Evolutionary conservation across 257 asterid species (phyloP).

Genomic region (Nicotiana tabacum): DNA sequence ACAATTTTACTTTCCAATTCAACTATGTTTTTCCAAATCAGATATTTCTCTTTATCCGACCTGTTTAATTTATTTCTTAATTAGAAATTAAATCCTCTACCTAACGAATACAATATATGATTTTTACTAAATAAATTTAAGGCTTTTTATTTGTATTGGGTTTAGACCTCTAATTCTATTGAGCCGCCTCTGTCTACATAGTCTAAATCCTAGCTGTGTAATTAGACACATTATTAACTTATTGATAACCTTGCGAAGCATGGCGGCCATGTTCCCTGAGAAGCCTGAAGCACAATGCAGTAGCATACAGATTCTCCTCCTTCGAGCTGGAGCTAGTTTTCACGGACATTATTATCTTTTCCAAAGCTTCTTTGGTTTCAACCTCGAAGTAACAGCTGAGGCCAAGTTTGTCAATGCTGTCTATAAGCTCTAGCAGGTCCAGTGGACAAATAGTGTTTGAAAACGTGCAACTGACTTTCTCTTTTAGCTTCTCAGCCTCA

Average conservation of each 20-base stretch:
- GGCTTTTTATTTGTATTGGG: no score
- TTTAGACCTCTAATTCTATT: no score
- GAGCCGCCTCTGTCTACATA: no score
- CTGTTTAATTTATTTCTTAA: no score
- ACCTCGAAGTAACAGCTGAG: conserved; percentile 35
- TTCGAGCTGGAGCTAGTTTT: neutral
- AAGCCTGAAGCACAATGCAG: conserved; percentile 35
- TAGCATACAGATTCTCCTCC: conserved; percentile 20
- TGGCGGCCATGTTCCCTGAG: conserved; percentile 45
- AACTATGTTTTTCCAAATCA: no score
- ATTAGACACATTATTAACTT: neutral
- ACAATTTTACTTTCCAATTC: no score
- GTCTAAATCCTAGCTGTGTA: no score
- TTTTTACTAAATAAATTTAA: no score
- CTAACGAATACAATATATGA: no score
- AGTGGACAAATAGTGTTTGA: neutral
- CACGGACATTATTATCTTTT: neutral
- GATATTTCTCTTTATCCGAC: no score
- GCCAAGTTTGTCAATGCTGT: conserved; percentile 4
- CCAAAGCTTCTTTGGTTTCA: conserved; percentile 20
- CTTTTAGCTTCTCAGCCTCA: conserved; percentile 30
- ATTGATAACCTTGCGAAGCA: conserved; percentile 41
- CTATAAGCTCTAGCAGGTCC: neutral
- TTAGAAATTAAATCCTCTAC: no score
- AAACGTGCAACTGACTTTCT: conserved; percentile 22